A percentile compares a stretch with the other conserved stretches of the same genome.
Evolutionary conservation across 202 grass and related monocot genomes (phyloP).

Genomic region (Tripidium arundinaceum): DNA sequence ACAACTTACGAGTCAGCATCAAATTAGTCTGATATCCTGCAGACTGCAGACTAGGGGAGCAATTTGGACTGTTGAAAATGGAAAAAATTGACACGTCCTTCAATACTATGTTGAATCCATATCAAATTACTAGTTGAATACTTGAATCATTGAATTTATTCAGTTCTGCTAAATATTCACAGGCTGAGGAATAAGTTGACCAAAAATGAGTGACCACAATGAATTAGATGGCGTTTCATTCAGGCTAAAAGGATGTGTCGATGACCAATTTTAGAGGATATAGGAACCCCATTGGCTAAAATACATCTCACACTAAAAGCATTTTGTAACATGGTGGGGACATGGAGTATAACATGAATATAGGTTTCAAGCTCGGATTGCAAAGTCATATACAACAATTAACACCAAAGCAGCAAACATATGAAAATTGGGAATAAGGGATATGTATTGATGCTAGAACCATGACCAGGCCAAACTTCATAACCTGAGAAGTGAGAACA

Average conservation of each 20-base stretch:
- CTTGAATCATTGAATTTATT: background rate
- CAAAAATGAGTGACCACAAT: background rate
- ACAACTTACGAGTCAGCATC: background rate
- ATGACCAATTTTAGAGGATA: background rate
- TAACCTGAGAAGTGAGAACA: background rate
- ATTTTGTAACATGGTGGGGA: background rate
- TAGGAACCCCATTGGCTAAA: background rate
- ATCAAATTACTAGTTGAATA: background rate
- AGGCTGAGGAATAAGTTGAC: background rate
- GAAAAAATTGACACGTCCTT: background rate
- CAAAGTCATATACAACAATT: background rate
- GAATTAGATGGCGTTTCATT: background rate
- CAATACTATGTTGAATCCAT: background rate
- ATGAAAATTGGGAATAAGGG: background rate
- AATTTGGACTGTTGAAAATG: background rate
- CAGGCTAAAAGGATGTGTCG: background rate
- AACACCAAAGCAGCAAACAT: background rate
- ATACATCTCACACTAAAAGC: background rate
- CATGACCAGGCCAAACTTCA: background rate
- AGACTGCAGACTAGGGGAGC: background rate
- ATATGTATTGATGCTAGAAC: background rate
- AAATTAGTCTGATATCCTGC: background rate
- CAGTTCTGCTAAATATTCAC: background rate
- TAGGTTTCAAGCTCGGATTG: background rate
- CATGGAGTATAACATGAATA: background rate